Percentiles rank a stretch among this genome's conserved stretches.
phyloP scores from a whole-genome alignment of 257 asterid species.

The Forsythia suspensa region DNA sequence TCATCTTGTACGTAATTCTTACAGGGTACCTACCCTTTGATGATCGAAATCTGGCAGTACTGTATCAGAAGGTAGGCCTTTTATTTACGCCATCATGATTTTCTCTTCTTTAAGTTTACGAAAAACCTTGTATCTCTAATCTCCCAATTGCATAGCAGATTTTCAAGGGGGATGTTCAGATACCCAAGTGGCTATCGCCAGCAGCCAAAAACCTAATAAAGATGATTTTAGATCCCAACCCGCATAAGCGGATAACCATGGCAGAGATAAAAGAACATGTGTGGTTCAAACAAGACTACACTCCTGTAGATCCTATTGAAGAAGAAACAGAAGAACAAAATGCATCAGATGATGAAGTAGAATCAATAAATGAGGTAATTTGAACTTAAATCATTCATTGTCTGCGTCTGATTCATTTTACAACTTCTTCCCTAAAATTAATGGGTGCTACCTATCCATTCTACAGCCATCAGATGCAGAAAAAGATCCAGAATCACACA shows the following conservation, averaged over 20 bases:
- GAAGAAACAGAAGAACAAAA: conserved; percentile 62
- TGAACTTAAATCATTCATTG: conserved; percentile 9
- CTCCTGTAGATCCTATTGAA: conserved; percentile 51
- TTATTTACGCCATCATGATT: neutral
- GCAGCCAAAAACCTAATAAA: conserved; percentile 74
- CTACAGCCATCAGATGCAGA: conserved; percentile 55
- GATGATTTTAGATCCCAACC: conserved; percentile 94
- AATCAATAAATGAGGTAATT: conserved; percentile 51
- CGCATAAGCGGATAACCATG: conserved; percentile 69
- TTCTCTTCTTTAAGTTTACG: neutral
- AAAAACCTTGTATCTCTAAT: conserved; percentile 10
- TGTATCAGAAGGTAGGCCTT: conserved; percentile 84
- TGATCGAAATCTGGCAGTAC: conserved; percentile 90
- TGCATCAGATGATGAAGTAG: conserved; percentile 52
- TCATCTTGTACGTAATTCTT: conserved; percentile 83
- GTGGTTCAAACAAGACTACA: conserved; percentile 83
- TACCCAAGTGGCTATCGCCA: conserved; percentile 91
- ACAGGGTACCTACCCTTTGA: conserved; percentile 97
- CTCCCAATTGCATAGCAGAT: conserved; percentile 48
- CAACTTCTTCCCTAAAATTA: neutral
- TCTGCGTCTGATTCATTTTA: neutral
- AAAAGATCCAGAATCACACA: conserved; percentile 50
- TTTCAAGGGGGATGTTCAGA: conserved; percentile 80
- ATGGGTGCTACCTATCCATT: conserved; percentile 5
- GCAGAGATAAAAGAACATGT: conserved; percentile 65